Percentiles rank a stretch among this genome's conserved stretches.
Conservation (phyloP, 768 basidiomycete genomes). For the Trametes maxima region DNA sequence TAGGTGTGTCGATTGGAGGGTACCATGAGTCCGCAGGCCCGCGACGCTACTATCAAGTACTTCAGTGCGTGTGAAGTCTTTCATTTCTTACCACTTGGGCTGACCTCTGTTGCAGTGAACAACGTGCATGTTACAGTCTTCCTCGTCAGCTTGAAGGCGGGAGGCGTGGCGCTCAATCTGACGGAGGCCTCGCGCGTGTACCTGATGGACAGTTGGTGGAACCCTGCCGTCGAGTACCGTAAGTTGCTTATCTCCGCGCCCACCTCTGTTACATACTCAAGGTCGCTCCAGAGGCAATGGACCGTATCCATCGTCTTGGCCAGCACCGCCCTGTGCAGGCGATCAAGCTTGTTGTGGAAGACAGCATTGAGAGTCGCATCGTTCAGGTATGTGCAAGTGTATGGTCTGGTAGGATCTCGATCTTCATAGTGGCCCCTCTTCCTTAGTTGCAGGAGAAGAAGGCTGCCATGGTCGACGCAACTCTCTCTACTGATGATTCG, state of each 20-base stretch:
- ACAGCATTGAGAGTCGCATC: conserved; percentile 95
- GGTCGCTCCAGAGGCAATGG: conserved; percentile 80
- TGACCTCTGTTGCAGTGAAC: conserved; percentile 59
- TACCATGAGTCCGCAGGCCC: conserved; percentile 94
- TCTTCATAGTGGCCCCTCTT: not conserved
- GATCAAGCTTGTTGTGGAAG: conserved; percentile 92
- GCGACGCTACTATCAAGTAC: conserved; percentile 92
- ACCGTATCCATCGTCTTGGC: conserved; percentile 95
- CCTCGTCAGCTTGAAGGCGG: conserved; percentile 93
- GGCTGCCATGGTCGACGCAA: conserved; percentile 90
- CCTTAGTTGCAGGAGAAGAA: conserved; percentile 93
- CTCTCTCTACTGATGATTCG: conserved; percentile 78
- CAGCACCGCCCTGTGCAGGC: conserved; percentile 92
- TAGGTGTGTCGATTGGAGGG: conserved; percentile 95
- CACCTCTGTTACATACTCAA: not conserved
- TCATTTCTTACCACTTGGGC: not conserved
- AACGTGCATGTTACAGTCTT: conserved; percentile 97
- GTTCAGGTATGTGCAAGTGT: conserved; percentile 58
- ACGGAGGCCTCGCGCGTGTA: conserved; percentile 93
- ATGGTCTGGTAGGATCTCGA: too few species aligned
- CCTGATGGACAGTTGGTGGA: conserved; percentile 99
- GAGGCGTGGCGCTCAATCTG: conserved; percentile 89
- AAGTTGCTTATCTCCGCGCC: conserved; percentile 35
- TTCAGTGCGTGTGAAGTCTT: conserved; percentile 63
- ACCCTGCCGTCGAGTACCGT: conserved; percentile 94